Evolutionary conservation across 176 grass and related monocot species (phyloP), one percentile per base, ranked within the genome.

Genomic region (Themeda triandra): DNA sequence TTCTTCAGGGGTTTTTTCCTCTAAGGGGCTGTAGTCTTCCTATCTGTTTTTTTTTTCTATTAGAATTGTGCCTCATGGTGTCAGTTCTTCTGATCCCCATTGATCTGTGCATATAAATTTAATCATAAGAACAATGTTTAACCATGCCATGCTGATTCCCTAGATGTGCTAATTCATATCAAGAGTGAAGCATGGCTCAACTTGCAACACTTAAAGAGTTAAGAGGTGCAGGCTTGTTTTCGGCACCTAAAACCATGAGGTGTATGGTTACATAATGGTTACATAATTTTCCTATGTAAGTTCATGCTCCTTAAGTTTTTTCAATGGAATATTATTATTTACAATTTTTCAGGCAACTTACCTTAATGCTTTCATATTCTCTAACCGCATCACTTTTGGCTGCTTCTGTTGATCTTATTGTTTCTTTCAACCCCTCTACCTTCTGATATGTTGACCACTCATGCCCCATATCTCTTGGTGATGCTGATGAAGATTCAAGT

Each of bases 341-440:
- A 77, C 46, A 28, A 3, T 79, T 33, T n/a, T 66, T 74, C 71
- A 71, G 67, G 33, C 4, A 25, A 19, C 69, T 89, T 90, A 98
- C 96, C 96, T 95, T 98, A 79, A 98, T 95, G 60, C 7, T 76
- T 58, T 98, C 96, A 78, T 98, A 98, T 72, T 93, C 91, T 89
- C 68, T 90, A 85, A 98, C 41, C 66, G 93, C 91, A 10, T 83
- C 77, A 37, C 69, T 88, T 93, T 98, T 95, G 13, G 85, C 91
- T 87, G 83, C 91, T 93, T 95, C 96, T 4, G 73, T 83, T 75
- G 77, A 32, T 76, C 83, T 93, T 88, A 98, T 95, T 82, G 82
- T 93, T 90, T 93, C 89, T 84, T 91, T 95, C 80, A 98, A 77
- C 59, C 92, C 95, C 63, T 93, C 91, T 83, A 88, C 84, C 63